Evolutionary conservation across 2,329 filamentous ascomycete species (phyloP), one percentile per base, ranked within the genome.

Genomic region (Aspergillus sp.): DNA sequence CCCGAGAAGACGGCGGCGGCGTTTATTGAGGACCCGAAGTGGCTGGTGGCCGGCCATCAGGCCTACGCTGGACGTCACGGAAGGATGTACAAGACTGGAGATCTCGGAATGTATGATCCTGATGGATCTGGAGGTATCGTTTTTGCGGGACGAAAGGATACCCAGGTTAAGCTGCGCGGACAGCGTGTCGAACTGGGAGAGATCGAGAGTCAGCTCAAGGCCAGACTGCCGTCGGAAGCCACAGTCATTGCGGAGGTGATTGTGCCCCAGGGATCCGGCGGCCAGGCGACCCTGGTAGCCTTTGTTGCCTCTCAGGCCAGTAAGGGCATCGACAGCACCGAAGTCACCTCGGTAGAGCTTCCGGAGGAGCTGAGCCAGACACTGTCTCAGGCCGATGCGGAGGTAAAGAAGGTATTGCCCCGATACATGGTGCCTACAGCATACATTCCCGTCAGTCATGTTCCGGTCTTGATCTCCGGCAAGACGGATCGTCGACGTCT

Each of bases 161-260:
- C 70, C 2, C 77, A 79, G 59, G 75, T 79, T 50, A 79, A 80
- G 59, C 45, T 79, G 7, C 73, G 75, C 10, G 78, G 78, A 15
- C 77, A 79, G 50, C 76, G 78, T 41, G 71, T 80, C n/a, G 78
- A 80, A 58, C 69, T 78, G 2, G 77, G 75, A 2, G 78, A 79
- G 57, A 74, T 79, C 6, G 77, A 80, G 60, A 72, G 72, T 59
- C 73, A 76, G 19, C 65, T 76, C 15, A 68, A 66, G 38, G 67
- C 64, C 12, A 61, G 68, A 41, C 59, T 76, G n/a, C 69, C 70
- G 6, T 60, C 70, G 1, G 69, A 71, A 6, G 60, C 70, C 10
- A 77, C 76, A 3, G 74, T 83, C 0, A 79, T 82, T 25, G 79
- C 77, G 2, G 83, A 85, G 64, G 80, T 85, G 12, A 80, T 85